These are phyloP conservation scores for Hypoxylon sp. DNA, from an alignment of 2,329 filamentous ascomycete genomes.

Conservation along the genomic window DNA sequence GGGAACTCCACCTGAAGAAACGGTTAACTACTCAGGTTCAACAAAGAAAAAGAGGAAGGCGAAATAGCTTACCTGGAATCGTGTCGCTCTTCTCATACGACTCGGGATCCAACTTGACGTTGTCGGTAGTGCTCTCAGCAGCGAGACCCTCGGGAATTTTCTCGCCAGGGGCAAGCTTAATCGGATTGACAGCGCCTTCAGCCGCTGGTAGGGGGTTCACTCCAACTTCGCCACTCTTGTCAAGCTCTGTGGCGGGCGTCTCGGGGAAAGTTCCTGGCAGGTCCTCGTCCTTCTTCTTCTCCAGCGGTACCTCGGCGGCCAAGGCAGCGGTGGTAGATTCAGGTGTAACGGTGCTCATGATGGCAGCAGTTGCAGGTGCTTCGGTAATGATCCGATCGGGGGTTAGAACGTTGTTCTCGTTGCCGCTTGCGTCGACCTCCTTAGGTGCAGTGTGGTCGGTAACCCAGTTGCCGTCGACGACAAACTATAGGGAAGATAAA, in stretches of 20 bases:
- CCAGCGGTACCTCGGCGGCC: constrained; percentile 75
- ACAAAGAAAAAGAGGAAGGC: not conserved
- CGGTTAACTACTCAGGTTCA: constrained; percentile 24
- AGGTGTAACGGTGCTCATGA: constrained; percentile 78
- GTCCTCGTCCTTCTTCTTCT: constrained; percentile 59
- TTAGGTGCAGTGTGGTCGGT: constrained; percentile 84
- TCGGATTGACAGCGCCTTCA: constrained; percentile 80
- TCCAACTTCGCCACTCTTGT: constrained; percentile 66
- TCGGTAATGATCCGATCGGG: constrained; percentile 76
- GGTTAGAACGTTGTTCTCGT: constrained; percentile 92
- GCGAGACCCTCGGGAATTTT: constrained; percentile 80
- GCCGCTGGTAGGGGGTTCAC: constrained; percentile 75
- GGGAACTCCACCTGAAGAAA: constrained; percentile 46
- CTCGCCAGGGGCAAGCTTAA: constrained; percentile 84
- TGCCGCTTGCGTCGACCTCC: constrained; percentile 86
- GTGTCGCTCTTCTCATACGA: constrained; percentile 88
- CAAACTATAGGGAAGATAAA: constrained; percentile 74
- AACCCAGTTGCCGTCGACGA: constrained; percentile 93
- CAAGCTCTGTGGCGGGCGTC: constrained; percentile 72
- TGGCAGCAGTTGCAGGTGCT: constrained; percentile 63
- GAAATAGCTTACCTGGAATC: constrained; percentile 61
- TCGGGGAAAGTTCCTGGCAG: constrained; percentile 79
- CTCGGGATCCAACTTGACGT: constrained; percentile 84
- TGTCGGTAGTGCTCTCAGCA: constrained; percentile 76
- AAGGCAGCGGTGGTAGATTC: constrained; percentile 79